These are phyloP conservation scores for Candida odintsovae DNA, from an alignment of 805 yeast species.

Conservation along the genomic window DNA sequence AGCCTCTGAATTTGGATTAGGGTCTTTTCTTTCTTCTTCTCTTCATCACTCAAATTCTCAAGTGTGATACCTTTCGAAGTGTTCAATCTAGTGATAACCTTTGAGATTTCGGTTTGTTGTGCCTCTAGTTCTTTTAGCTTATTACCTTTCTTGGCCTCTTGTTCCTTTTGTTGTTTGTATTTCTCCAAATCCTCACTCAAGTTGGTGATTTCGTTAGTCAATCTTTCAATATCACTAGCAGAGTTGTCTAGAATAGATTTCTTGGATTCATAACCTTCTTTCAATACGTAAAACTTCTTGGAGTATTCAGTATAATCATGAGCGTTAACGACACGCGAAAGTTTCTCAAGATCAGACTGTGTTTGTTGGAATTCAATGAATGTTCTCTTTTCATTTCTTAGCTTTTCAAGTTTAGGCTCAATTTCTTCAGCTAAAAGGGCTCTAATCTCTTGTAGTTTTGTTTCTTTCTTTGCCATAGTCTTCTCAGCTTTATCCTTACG, in stretches of 20 bases:
- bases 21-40: slow-evolving; percentile 27
- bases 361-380: slow-evolving; percentile 84
- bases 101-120: slow-evolving; percentile 49
- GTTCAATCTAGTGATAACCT: slow-evolving; percentile 60
- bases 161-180: slow-evolving; percentile 46
- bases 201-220: slow-evolving; percentile 49
- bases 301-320: slow-evolving; percentile 54
- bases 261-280: slow-evolving; percentile 37
- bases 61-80: slow-evolving; percentile 54
- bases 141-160: slow-evolving; percentile 57
- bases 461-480: slow-evolving; percentile 87
- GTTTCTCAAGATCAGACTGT: slow-evolving; percentile 72
- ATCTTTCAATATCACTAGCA: slow-evolving; percentile 37
- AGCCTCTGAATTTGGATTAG: slow-evolving; percentile 31
- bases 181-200: slow-evolving; percentile 56
- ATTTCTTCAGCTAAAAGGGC: slow-evolving; percentile 76
- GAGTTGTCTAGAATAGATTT: slow-evolving; percentile 36
- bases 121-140: slow-evolving; percentile 53
- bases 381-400: slow-evolving; percentile 74
- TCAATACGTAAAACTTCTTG: slow-evolving; percentile 36
- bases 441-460: slow-evolving; percentile 74
- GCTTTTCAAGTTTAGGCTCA: slow-evolving; percentile 81
- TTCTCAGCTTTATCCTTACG: slow-evolving; percentile 87
- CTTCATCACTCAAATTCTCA: slow-evolving; percentile 56
- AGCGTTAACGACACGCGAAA: slow-evolving; percentile 69